phyloP scores from a whole-genome alignment of 495 filamentous ascomycete species.

The Xylaria castorea region DNA sequence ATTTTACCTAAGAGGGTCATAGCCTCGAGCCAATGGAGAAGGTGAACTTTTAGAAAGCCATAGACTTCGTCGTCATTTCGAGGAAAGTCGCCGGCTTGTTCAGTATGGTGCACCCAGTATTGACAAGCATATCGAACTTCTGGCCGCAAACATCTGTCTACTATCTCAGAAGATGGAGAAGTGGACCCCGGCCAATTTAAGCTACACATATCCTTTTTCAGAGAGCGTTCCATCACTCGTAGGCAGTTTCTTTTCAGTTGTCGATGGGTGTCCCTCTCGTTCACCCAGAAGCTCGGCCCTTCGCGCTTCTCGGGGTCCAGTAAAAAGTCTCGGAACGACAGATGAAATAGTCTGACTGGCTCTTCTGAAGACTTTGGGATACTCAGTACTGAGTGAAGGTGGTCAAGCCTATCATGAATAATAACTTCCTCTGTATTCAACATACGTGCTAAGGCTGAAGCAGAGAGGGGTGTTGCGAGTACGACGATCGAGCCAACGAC shows the following conservation, averaged over 20 bases:
- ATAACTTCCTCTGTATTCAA: background rate
- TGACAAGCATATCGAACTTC: conserved; percentile 3
- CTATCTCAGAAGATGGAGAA: background rate
- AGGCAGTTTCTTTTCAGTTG: background rate
- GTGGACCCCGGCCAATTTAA: background rate
- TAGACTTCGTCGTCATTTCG: background rate
- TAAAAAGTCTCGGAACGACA: background rate
- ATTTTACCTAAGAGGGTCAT: background rate
- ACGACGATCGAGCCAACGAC: background rate
- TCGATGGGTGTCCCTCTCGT: background rate
- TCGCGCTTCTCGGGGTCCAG: background rate
- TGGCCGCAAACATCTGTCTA: background rate
- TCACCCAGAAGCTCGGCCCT: background rate
- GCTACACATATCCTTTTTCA: background rate
- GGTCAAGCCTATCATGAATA: background rate
- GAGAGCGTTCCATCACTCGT: background rate
- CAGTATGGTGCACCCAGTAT: background rate
- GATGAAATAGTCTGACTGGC: background rate
- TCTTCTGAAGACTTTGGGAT: background rate
- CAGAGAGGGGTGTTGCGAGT: background rate
- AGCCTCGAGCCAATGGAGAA: background rate
- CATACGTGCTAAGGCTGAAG: background rate
- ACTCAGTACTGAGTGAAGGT: background rate
- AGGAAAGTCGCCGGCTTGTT: background rate
- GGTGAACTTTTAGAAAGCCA: background rate